Evolutionary conservation across 1,139 yeast species (phyloP), one percentile per base, ranked within the genome.

Genomic region (Geotrichum klebahnii): DNA sequence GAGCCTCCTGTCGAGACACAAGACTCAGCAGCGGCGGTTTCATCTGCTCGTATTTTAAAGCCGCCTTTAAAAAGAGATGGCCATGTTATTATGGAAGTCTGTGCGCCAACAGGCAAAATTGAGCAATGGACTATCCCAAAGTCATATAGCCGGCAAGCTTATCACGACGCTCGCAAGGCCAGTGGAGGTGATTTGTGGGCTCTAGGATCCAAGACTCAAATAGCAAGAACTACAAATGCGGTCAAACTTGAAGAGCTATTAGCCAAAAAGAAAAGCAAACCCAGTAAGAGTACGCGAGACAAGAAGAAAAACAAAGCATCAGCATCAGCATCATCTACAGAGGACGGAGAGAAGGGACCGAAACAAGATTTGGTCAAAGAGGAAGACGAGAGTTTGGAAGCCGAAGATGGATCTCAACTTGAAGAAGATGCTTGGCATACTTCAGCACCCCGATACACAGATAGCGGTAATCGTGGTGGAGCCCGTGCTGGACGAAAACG

Each of bases 121-220:
- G 97, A 90, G 67, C 80, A 82, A 53, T 88, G 97, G 96, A 84
- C 82, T 23, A 77, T 92, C 3, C 85, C 97, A 0, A 85, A 83
- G 64, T 82, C 95, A 22, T 75, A 79, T 52, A 86, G 87, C 10
- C 80, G 81, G 58, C 84, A 81, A 57, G 80, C 74, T 1, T 92
- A 88, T 61, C 95, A 87, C 59, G 97, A 92, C 69, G 96, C 96
- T 0, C 76, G 97, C 53, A 90, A 92, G 65, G 79, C 87, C 0
- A 70, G 68, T 34, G 78, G 81, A 61, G 96, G 97, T n/a, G 99
- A 92, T 64, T 69, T 84, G 50, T 92, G 97, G 97, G 83, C 84
- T 0, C 71, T 87, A 49, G 92, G 80, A 24, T 84, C 83, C 42
- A 90, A 90, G 69, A 76, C 82, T 6, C 80, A 75, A 42, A 56